A percentile compares a stretch with the other conserved stretches of the same genome.
These are phyloP conservation scores for Lanmaoa pseudosensibilis DNA, from an alignment of 768 basidiomycete genomes.

Conservation along the genomic window DNA sequence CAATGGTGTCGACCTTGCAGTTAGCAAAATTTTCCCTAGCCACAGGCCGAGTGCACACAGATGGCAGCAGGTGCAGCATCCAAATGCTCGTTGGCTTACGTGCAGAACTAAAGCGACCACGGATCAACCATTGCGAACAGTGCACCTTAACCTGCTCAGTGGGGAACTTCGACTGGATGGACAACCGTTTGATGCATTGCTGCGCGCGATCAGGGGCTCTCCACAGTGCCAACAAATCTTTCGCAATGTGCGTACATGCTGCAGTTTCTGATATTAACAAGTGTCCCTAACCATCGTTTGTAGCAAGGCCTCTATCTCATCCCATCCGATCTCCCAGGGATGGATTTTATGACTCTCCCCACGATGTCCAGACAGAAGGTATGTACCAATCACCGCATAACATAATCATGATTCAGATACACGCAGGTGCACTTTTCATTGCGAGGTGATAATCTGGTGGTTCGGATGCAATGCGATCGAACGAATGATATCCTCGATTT, in stretches of 20 bases:
- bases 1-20: constrained; percentile 15
- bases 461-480: constrained; percentile 4
- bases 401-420: not conserved
- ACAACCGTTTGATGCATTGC: constrained; percentile 11
- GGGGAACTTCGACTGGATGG: constrained; percentile 22
- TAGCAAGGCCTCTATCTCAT: not conserved
- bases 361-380: not conserved
- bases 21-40: constrained; percentile 2
- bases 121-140: not conserved
- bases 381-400: no score
- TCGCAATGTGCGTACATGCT: not conserved
- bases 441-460: not conserved
- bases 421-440: constrained; percentile 18
- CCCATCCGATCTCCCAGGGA: not conserved
- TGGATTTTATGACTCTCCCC: not conserved
- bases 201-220: not conserved
- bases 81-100: constrained; percentile 17
- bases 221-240: constrained; percentile 1
- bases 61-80: constrained; percentile 6
- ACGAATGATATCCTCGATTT: constrained; percentile 10
- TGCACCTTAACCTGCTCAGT: constrained; percentile 11
- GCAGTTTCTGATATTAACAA: not conserved
- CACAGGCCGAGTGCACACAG: constrained; percentile 5
- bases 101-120: not conserved
- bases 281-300: not conserved